phyloP scores from a whole-genome alignment of 1,284 basidiomycete species.

The Athelia sp. region DNA sequence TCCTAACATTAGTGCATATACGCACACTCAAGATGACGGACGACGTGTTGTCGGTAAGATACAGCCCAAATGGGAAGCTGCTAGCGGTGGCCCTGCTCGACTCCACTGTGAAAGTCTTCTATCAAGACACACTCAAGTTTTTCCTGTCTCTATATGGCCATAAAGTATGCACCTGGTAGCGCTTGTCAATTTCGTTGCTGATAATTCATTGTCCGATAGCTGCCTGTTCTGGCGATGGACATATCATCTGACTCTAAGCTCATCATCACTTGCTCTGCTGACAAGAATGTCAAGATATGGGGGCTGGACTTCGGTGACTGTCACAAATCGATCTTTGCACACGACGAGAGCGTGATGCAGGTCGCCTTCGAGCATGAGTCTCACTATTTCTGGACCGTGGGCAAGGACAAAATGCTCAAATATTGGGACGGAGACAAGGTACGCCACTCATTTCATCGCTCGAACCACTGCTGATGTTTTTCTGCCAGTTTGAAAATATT shows the following conservation, averaged over 20 bases:
- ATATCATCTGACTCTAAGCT: slow-evolving; percentile 96
- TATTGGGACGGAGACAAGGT: slow-evolving; percentile 99
- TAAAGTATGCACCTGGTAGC: slow-evolving; percentile 52
- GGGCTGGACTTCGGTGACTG: slow-evolving; percentile 99
- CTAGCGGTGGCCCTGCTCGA: slow-evolving; percentile 92
- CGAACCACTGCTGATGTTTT: not conserved
- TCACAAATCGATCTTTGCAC: slow-evolving; percentile 96
- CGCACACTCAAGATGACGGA: slow-evolving; percentile 98
- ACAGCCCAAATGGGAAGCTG: slow-evolving; percentile 86
- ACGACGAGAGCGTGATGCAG: slow-evolving; percentile 96
- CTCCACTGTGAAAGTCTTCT: slow-evolving; percentile 99
- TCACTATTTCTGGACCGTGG: slow-evolving; percentile 97
- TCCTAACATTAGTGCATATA: slow-evolving; percentile 76
- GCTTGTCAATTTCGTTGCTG: not conserved
- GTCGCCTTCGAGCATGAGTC: slow-evolving; percentile 88
- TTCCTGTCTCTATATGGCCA: slow-evolving; percentile 98
- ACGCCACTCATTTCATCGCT: slow-evolving; percentile 11
- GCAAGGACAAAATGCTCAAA: slow-evolving; percentile 91
- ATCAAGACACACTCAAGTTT: slow-evolving; percentile 95
- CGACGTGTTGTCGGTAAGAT: slow-evolving; percentile 88
- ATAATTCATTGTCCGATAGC: slow-evolving; percentile 41
- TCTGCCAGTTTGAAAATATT: slow-evolving; percentile 88
- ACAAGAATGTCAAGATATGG: slow-evolving; percentile 99
- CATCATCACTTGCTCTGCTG: slow-evolving; percentile 97
- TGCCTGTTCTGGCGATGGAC: slow-evolving; percentile 96